Percentiles rank a stretch among this genome's conserved stretches.
Conservation (phyloP, 1,139 yeast genomes). For the Saccharomycopsis crataegensis region DNA sequence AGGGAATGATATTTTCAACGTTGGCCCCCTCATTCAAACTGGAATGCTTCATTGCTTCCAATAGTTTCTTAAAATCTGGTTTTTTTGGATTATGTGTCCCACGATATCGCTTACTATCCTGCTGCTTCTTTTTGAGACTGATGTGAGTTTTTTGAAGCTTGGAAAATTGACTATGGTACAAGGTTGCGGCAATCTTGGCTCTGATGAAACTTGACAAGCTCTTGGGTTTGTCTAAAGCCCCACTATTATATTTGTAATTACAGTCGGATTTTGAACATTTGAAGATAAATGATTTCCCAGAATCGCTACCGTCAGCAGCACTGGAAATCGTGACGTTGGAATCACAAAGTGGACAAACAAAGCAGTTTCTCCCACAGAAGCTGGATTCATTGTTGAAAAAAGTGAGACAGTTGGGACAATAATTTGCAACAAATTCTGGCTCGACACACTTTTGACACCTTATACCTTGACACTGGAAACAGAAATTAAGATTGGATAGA, state of each 20-base stretch:
- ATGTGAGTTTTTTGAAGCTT: conserved; percentile 1
- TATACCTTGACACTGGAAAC: conserved; percentile 11
- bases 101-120: neutral
- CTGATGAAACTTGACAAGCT: conserved; percentile 13
- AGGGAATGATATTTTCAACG: neutral
- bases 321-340: conserved; percentile 10
- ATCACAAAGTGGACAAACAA: conserved; percentile 19
- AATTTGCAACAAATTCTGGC: conserved; percentile 9
- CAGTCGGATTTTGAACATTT: conserved; percentile 15
- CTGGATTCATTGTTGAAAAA: conserved; percentile 10
- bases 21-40: neutral
- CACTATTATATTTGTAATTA: conserved; percentile 8
- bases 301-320: neutral
- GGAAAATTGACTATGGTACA: conserved; percentile 8
- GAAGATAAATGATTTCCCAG: conserved; percentile 12
- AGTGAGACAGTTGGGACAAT: conserved; percentile 18
- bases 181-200: neutral
- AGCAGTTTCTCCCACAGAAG: conserved; percentile 18
- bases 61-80: neutral
- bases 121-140: neutral
- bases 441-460: conserved; percentile 17
- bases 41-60: neutral
- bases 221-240: conserved; percentile 8
- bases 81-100: neutral
- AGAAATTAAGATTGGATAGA: conserved; percentile 10